A percentile compares a stretch with the other conserved stretches of the same genome.
Evolutionary conservation across 2,329 filamentous ascomycete species (phyloP).

Genomic region (Aspergillus flavus): DNA sequence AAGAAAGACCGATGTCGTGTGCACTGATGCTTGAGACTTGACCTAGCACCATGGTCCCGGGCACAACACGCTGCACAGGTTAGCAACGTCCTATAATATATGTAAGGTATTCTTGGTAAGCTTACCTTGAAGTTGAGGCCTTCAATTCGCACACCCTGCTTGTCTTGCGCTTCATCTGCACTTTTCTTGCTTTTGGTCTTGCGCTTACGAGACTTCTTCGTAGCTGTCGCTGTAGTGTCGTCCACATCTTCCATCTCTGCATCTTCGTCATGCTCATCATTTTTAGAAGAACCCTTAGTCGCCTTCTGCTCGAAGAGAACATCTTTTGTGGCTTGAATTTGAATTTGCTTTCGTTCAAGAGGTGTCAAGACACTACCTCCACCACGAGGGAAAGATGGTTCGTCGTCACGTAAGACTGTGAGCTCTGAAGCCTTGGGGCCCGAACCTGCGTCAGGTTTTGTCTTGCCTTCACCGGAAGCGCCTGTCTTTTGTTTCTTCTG

Average conservation of each 20-base stretch:
- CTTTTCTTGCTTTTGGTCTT: conserved; percentile 53
- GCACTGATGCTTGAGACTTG: conserved; percentile 80
- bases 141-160: conserved; percentile 71
- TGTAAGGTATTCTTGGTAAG: conserved; percentile 4
- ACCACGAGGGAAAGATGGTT: conserved; percentile 87
- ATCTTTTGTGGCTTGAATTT: conserved; percentile 88
- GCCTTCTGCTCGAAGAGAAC: conserved; percentile 83
- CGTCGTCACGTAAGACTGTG: conserved; percentile 68
- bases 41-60: conserved; percentile 85
- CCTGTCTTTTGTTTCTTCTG: conserved; percentile 34
- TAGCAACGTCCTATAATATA: conserved; percentile 31
- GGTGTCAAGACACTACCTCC: conserved; percentile 89
- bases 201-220: conserved; percentile 44
- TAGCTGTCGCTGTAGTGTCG: conserved; percentile 34
- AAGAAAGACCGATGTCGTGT: conserved; percentile 75
- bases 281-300: conserved; percentile 55
- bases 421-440: conserved; percentile 38
- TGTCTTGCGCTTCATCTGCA: conserved; percentile 52
- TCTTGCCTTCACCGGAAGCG: conserved; percentile 15
- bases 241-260: conserved; percentile 53
- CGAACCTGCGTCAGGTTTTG: conserved; percentile 12
- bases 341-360: conserved; percentile 93
- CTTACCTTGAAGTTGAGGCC: conserved; percentile 85
- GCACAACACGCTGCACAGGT: conserved; percentile 68
- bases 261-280: conserved; percentile 63